A percentile compares a stretch with the other conserved stretches of the same genome.
These are phyloP conservation scores for Clarireedia sp. DNA, from an alignment of 2,329 filamentous ascomycete genomes.

Conservation along the genomic window DNA sequence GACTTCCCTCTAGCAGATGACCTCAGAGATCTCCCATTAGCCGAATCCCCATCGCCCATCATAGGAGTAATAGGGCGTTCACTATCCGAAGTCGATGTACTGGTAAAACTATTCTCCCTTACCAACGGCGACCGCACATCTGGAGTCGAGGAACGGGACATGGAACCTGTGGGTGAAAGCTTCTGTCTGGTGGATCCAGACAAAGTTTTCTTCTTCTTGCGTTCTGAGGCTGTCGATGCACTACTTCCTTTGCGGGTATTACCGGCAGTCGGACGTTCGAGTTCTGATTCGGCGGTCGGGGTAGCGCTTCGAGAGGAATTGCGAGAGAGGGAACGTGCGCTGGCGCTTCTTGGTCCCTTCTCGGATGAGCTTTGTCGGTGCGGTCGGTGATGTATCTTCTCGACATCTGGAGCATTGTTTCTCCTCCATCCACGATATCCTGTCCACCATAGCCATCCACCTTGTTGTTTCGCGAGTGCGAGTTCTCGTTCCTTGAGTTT, in stretches of 20 bases:
- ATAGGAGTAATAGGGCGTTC: conserved; percentile 20
- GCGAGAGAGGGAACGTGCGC: conserved; percentile 27
- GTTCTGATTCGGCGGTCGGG: conserved; percentile 26
- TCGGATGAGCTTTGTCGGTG: conserved; percentile 19
- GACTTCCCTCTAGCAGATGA: conserved; percentile 1
- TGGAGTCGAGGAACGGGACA: conserved; percentile 25
- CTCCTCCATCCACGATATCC: conserved; percentile 54
- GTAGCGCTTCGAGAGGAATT: conserved; percentile 31
- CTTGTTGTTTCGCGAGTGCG: conserved; percentile 58
- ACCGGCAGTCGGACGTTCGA: conserved; percentile 15
- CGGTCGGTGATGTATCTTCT: conserved; percentile 24
- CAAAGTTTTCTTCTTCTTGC: conserved; percentile 22
- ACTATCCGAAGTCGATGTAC: conserved; percentile 26
- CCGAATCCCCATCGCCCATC: conserved; percentile 16
- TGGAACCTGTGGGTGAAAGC: conserved; percentile 18
- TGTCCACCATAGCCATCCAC: conserved; percentile 80
- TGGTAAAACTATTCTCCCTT: conserved; percentile 26
- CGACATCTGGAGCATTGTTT: conserved; percentile 23
- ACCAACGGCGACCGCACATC: conserved; percentile 26
- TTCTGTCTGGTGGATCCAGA: conserved; percentile 17
- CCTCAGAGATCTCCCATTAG: conserved; percentile 1
- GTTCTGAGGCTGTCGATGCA: conserved; percentile 24
- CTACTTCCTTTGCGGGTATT: conserved; percentile 21
- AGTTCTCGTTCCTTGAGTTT: conserved; percentile 63
- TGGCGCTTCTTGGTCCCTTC: conserved; percentile 25